These are phyloP conservation scores for Monosporascus ibericus DNA, from an alignment of 2,329 filamentous ascomycete species.

Conservation along the genomic window DNA sequence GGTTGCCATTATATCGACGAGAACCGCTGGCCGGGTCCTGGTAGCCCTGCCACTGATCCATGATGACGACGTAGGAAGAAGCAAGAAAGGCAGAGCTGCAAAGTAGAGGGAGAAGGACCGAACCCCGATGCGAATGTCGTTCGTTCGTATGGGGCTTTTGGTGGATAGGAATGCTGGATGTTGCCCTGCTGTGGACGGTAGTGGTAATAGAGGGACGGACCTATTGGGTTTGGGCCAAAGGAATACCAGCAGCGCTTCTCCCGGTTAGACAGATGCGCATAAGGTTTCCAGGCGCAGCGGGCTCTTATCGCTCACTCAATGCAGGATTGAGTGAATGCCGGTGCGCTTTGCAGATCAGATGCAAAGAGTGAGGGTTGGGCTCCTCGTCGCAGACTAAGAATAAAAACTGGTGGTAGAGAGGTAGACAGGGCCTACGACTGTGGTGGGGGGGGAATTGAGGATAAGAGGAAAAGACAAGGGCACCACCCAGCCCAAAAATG, in stretches of 20 bases:
- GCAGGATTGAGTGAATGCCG: not conserved
- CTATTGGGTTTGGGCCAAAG: not conserved
- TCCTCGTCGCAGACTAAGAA: not conserved
- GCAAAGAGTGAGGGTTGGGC: not conserved
- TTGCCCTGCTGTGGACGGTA: not conserved
- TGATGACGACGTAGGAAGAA: constrained; percentile 24
- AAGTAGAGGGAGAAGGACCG: constrained; percentile 1
- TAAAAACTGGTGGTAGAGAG: not conserved
- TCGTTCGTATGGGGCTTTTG: not conserved
- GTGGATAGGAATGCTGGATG: not conserved
- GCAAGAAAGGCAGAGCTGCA: constrained; percentile 9
- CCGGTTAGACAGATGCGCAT: not conserved
- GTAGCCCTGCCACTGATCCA: constrained; percentile 66
- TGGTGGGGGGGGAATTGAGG: not conserved
- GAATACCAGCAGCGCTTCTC: not conserved
- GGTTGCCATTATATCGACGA: constrained; percentile 48
- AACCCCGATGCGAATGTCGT: not conserved
- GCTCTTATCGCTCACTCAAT: not conserved
- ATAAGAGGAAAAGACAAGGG: not conserved
- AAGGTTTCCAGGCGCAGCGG: not conserved
- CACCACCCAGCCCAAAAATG: not conserved
- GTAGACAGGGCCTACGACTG: not conserved
- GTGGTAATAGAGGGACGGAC: not conserved
- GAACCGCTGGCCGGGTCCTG: constrained; percentile 57
- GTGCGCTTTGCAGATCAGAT: not conserved